phyloP scores from a whole-genome alignment of 1,139 yeast species.

The Wickerhamiella pararugosa region DNA sequence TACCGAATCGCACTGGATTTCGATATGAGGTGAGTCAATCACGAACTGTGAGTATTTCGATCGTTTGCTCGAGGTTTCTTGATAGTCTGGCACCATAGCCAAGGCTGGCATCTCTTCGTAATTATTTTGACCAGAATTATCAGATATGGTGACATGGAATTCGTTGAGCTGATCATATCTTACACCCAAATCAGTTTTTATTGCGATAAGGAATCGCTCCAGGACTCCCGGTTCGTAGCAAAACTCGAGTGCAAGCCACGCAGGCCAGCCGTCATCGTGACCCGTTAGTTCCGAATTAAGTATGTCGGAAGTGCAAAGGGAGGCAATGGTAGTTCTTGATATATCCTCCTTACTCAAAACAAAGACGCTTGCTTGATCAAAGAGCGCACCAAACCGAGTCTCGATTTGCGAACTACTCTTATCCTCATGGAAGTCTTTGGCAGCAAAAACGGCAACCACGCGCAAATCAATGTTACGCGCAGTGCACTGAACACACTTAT shows the following conservation, averaged over 20 bases:
- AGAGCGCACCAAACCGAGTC: conserved; percentile 50
- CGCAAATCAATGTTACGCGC: conserved; percentile 61
- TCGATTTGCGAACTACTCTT: conserved; percentile 42
- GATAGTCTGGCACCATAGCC: neutral
- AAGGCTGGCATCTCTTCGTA: neutral
- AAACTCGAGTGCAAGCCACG: conserved; percentile 59
- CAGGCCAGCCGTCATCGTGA: conserved; percentile 47
- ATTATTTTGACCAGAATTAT: conserved; percentile 5
- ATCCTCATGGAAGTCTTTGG: conserved; percentile 32
- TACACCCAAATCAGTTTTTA: conserved; percentile 46
- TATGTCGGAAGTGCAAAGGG: conserved; percentile 20
- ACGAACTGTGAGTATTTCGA: conserved; percentile 2
- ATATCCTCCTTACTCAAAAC: conserved; percentile 41
- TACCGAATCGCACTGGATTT: conserved; percentile 52
- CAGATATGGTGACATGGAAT: conserved; percentile 31
- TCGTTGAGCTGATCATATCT: conserved; percentile 53
- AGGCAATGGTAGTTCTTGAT: neutral
- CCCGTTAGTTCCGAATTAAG: conserved; percentile 23
- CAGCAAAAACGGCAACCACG: conserved; percentile 42
- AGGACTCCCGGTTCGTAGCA: conserved; percentile 54
- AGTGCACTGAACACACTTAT: conserved; percentile 51
- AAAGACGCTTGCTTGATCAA: conserved; percentile 59
- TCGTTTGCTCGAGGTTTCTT: neutral
- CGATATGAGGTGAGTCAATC: conserved; percentile 53
- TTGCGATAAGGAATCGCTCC: conserved; percentile 42